These are phyloP conservation scores for Fusarium papillatum DNA, from an alignment of 2,329 filamentous ascomycete genomes.

Conservation along the genomic window DNA sequence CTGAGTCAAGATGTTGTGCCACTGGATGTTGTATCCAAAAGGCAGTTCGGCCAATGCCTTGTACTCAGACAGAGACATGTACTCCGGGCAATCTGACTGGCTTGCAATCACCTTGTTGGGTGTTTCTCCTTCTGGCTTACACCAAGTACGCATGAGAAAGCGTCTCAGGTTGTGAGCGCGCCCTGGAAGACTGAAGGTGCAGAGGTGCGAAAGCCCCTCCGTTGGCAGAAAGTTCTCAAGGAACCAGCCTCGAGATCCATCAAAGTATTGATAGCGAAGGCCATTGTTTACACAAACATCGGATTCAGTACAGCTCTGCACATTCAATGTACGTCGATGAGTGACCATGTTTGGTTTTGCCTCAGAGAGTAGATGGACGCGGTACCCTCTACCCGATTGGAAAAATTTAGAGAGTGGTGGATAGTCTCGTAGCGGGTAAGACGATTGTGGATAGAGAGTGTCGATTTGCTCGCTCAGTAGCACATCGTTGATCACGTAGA, in stretches of 20 bases:
- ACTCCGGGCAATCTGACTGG: slow-evolving; percentile 60
- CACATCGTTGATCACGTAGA: slow-evolving; percentile 55
- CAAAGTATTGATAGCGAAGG: slow-evolving; percentile 33
- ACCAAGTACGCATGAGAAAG: slow-evolving; percentile 26
- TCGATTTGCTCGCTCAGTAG: neutral
- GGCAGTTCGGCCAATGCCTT: slow-evolving; percentile 50
- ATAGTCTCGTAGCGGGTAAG: slow-evolving; percentile 19
- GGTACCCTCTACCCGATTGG: neutral
- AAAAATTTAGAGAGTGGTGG: slow-evolving; percentile 2
- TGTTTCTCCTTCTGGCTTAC: slow-evolving; percentile 12
- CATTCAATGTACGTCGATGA: neutral
- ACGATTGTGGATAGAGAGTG: too few relatives aligned
- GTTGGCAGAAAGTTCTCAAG: neutral
- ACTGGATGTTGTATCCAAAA: slow-evolving; percentile 29
- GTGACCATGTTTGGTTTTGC: slow-evolving; percentile 31
- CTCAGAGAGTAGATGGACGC: slow-evolving; percentile 36
- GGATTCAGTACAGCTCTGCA: neutral
- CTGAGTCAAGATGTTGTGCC: slow-evolving; percentile 38
- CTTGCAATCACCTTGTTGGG: slow-evolving; percentile 67
- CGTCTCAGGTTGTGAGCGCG: slow-evolving; percentile 13
- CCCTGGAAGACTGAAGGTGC: slow-evolving; percentile 31
- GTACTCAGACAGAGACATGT: slow-evolving; percentile 67
- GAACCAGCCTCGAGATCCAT: slow-evolving; percentile 2
- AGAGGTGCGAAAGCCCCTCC: neutral
- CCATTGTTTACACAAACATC: slow-evolving; percentile 43